These are phyloP conservation scores for Alternaria novae-zelandiae DNA, from an alignment of 2,329 filamentous ascomycete species.

Conservation along the genomic window DNA sequence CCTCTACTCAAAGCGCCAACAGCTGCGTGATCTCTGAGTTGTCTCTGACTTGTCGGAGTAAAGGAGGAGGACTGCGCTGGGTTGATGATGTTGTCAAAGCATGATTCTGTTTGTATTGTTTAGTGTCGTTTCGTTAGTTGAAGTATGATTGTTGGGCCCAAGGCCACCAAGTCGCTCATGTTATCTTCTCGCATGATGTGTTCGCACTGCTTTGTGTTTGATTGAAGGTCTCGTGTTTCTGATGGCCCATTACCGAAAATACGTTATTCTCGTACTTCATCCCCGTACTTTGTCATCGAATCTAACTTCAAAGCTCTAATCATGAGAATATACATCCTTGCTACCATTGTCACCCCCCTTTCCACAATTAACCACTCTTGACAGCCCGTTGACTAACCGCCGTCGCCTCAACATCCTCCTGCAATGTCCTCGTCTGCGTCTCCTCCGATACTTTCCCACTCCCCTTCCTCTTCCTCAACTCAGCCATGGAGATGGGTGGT, in stretches of 20 bases:
- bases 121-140: background rate
- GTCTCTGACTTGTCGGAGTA: background rate
- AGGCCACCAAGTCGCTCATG: conserved; percentile 5
- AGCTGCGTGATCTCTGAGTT: background rate
- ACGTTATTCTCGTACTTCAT: too few species aligned
- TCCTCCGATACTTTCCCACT: conserved; percentile 3
- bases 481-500: conserved; percentile 45
- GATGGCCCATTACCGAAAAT: too few species aligned
- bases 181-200: too few species aligned
- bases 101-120: background rate
- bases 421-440: conserved; percentile 10
- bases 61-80: background rate
- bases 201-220: too few species aligned
- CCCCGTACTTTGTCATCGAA: too few species aligned
- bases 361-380: conserved; percentile 3
- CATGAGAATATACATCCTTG: too few species aligned
- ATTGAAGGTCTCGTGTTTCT: too few species aligned
- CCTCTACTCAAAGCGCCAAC: background rate
- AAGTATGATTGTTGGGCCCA: conserved; percentile 15
- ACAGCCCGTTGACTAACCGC: conserved; percentile 12
- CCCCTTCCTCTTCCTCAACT: conserved; percentile 16
- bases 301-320: too few species aligned
- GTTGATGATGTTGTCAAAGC: background rate
- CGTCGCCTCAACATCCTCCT: conserved; percentile 12
- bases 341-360: background rate